These are phyloP conservation scores for Pelargonium exstipulatum DNA, from an alignment of 441 rosid genomes.

Conservation along the genomic window DNA sequence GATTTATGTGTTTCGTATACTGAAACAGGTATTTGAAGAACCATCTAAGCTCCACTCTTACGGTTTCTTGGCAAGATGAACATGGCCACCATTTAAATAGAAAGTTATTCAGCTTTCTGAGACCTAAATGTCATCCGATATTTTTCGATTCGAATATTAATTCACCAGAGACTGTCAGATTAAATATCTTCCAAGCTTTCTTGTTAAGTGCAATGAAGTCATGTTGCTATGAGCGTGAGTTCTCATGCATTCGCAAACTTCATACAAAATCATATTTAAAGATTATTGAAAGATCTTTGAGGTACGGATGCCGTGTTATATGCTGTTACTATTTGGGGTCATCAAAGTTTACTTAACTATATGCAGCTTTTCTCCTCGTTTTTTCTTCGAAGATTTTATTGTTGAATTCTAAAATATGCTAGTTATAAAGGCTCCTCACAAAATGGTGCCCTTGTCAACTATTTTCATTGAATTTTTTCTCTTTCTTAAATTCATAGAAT, in stretches of 20 bases:
- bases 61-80: slow-evolving; percentile 54
- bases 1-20: slow-evolving; percentile 8
- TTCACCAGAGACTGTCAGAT: slow-evolving; percentile 54
- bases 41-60: slow-evolving; percentile 60
- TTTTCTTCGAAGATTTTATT: background rate
- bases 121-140: slow-evolving; percentile 75
- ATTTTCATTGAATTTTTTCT: background rate
- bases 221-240: slow-evolving; percentile 58
- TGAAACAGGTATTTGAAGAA: slow-evolving; percentile 58
- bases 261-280: slow-evolving; percentile 28
- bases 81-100: slow-evolving; percentile 37
- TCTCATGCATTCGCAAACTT: slow-evolving; percentile 49
- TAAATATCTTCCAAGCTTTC: slow-evolving; percentile 81
- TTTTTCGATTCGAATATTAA: slow-evolving; percentile 78
- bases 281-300: slow-evolving; percentile 46
- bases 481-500: background rate
- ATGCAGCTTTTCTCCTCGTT: background rate
- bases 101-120: slow-evolving; percentile 50
- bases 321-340: background rate
- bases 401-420: too few relatives aligned
- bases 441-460: background rate
- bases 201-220: slow-evolving; percentile 83
- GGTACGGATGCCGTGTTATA: slow-evolving; percentile 31
- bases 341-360: background rate
- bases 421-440: background rate